A percentile compares a stretch with the other conserved stretches of the same genome.
phyloP scores from a whole-genome alignment of 2,329 filamentous ascomycete species.

The Fusarium falciforme region DNA sequence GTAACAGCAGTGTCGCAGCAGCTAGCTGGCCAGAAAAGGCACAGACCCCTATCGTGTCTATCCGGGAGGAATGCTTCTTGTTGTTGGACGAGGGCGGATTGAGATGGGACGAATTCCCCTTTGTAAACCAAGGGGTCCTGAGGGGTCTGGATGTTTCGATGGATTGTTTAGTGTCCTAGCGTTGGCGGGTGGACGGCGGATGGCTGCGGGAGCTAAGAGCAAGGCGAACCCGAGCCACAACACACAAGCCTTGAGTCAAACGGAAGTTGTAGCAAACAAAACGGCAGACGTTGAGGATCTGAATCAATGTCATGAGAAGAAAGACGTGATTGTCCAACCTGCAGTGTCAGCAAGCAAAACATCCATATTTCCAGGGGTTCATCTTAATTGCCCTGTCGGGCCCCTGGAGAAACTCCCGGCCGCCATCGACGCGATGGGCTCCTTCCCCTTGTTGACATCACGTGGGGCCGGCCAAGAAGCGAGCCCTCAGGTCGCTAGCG shows the following conservation, averaged over 20 bases:
- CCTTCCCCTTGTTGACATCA: constrained; percentile 13
- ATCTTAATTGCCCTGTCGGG: constrained; percentile 17
- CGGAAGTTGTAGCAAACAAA: neutral
- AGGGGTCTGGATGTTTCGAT: constrained; percentile 14
- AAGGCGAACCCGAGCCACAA: constrained; percentile 6
- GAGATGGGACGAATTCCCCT: constrained; percentile 2
- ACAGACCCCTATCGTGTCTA: constrained; percentile 17
- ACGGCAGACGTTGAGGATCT: neutral
- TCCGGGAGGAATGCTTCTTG: constrained; percentile 16
- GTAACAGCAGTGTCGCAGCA: neutral
- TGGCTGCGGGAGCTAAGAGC: constrained; percentile 37
- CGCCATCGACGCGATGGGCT: neutral
- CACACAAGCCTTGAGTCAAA: constrained; percentile 1
- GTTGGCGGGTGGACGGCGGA: constrained; percentile 44
- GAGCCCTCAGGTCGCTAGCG: constrained; percentile 18
- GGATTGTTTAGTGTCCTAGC: constrained; percentile 35
- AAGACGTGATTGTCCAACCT: neutral
- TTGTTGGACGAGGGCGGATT: constrained; percentile 5
- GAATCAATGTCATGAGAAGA: neutral
- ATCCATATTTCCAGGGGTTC: constrained; percentile 31
- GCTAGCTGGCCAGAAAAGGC: neutral
- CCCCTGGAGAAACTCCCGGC: constrained; percentile 33
- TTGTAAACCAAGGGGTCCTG: constrained; percentile 24
- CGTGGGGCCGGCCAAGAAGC: constrained; percentile 17
- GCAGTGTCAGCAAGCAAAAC: constrained; percentile 28